A percentile compares a stretch with the other conserved stretches of the same genome.
Evolutionary conservation across 805 yeast genomes (phyloP).

Genomic region (Myxozyma melibiosi): DNA sequence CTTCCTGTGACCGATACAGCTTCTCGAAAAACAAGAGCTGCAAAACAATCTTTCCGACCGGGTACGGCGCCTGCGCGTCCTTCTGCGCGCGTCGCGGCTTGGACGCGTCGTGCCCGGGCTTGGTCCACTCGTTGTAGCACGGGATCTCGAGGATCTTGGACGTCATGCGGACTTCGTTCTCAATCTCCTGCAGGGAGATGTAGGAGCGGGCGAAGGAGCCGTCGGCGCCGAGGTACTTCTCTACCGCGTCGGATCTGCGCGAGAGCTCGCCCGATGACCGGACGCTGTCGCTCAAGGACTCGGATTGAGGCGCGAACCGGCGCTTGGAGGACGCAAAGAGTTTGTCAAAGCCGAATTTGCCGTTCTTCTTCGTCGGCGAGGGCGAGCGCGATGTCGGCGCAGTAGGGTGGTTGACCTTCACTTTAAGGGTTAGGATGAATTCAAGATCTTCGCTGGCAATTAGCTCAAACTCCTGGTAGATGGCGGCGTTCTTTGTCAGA

Average conservation of each 20-base stretch:
- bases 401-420: constrained; percentile 52
- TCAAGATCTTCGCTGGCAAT: constrained; percentile 58
- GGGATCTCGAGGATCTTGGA: constrained; percentile 57
- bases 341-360: constrained; percentile 23
- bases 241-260: constrained; percentile 46
- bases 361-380: constrained; percentile 24
- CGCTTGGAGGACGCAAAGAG: constrained; percentile 25
- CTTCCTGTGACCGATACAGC: constrained; percentile 57
- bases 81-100: constrained; percentile 32
- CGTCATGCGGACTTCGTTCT: constrained; percentile 57
- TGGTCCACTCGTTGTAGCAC: constrained; percentile 82
- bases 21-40: constrained; percentile 73
- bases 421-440: constrained; percentile 66
- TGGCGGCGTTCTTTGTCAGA: constrained; percentile 41
- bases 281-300: constrained; percentile 41
- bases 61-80: constrained; percentile 52
- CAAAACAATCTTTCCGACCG: constrained; percentile 66
- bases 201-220: constrained; percentile 88
- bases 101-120: constrained; percentile 34
- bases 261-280: background rate
- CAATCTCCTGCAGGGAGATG: constrained; percentile 61
- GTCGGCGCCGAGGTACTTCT: constrained; percentile 68
- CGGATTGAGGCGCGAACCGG: constrained; percentile 43
- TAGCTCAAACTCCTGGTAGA: constrained; percentile 76
- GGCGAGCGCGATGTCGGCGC: constrained; percentile 25